Percentiles rank a stretch among this genome's conserved stretches.
These are phyloP conservation scores for Lasiodiplodia theobromae DNA, from an alignment of 2,329 filamentous ascomycete species.

Conservation along the genomic window DNA sequence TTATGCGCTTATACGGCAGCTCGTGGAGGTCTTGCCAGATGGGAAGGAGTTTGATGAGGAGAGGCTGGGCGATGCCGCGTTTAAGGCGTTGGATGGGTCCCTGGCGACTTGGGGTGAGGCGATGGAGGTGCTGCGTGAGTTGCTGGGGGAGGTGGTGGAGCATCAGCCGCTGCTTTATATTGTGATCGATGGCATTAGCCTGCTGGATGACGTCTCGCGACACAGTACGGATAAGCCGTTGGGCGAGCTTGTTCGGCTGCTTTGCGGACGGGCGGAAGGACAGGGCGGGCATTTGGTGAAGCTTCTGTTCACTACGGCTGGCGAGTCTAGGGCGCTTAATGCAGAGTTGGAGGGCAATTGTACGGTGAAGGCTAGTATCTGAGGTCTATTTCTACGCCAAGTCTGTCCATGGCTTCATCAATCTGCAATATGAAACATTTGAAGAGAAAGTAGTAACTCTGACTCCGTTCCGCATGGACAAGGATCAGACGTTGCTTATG, in stretches of 20 bases:
- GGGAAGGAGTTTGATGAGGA: background rate
- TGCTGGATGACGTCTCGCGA: slow-evolving; percentile 1
- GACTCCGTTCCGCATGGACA: too few species aligned
- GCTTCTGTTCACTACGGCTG: slow-evolving; percentile 3
- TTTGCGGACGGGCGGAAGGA: background rate
- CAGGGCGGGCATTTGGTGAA: background rate
- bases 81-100: background rate
- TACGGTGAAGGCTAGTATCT: background rate
- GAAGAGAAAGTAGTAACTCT: too few species aligned
- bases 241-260: background rate
- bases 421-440: too few species aligned
- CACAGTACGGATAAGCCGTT: background rate
- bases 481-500: too few species aligned
- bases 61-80: background rate
- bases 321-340: slow-evolving; percentile 31
- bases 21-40: slow-evolving; percentile 29
- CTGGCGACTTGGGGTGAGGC: background rate
- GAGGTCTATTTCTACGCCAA: accelerated
- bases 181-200: background rate
- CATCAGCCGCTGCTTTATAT: slow-evolving; percentile 11
- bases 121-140: background rate
- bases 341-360: slow-evolving; percentile 49
- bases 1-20: slow-evolving; percentile 33
- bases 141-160: background rate
- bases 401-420: accelerated